Base-by-base conservation (phyloP, 352 stramenopile genomes). In the Globisporangium nodosum region DNA sequence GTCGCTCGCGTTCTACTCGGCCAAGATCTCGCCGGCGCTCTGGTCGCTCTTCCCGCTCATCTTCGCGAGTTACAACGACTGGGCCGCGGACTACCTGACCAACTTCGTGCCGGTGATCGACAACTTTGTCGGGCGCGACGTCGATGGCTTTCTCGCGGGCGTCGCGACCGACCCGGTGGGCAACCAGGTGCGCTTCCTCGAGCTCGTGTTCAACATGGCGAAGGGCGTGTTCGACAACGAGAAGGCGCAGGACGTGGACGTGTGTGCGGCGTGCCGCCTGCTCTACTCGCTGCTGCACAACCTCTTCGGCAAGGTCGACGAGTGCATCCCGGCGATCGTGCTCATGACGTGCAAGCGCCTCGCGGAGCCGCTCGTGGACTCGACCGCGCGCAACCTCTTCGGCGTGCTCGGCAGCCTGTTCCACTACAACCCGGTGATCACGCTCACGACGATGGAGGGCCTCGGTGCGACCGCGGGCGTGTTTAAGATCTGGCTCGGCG, bases 1-100 rank as follows among this genome's bases (percentile, higher is more conserved):
- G 35, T 98, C 96, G 66, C 69, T 99, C 30, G 97, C 95, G 18
- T 99, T 98, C 64, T 98, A 97, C 80, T 93, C 88, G 65, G 73
- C 90, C 9, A 84, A 89, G 63, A 94, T 99, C 55, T 92, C 90
- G 24, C 78, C 84, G n/a, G 69, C 90, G 62, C 72, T 99, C 24
- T 99, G 96, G 96, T 73, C 88, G 60, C 76, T 97, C n/a, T 99
- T 98, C 78, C 94, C 96, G 31, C 81, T 97, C 20, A 81, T 99
- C n/a, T 98, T 98, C 61, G 62, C 86, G 46, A 94, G 92, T 49
- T 98, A 98, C 73, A 85, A 98, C 60, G 81, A 97, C 60, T 99
- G 89, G 81, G 96, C 96, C 0, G 96, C 96, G 31, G 96, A 99
- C 72, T 99, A 98, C 68, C 62, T 99, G 46, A 92, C 90, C 20